Evolutionary conservation across 305 asterid genomes (phyloP), one percentile per base, ranked within the genome.

Genomic region (Solanum chacoense): DNA sequence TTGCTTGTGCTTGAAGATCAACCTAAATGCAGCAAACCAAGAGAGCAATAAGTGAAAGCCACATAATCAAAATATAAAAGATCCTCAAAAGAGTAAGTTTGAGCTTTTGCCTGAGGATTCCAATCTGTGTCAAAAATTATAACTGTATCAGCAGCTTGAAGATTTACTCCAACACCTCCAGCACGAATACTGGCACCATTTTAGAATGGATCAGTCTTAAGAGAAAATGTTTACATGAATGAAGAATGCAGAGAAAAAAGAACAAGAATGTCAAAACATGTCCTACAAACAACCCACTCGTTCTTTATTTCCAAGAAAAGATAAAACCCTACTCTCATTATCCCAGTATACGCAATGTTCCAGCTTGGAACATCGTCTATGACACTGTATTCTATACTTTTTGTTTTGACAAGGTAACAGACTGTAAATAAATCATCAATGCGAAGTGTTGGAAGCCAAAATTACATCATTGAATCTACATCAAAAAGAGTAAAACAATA

Each of bases 1-100:
- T 95, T 79, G 99, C 99, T 91, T 98, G 99, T 87, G 99, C 99
- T 95, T 98, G 99, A 93, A 98, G 95, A 94, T 98, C 99, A 93
- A 98, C 99, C 99, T 98, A 94, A 91, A 91, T 88, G 78, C 88
- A 91, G 45, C 76, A 91, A 84, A 87, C 40, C 87, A 59, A 45
- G 75, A 75, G 37, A 84, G 59, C 74, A 16, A 77, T 32, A 85
- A 87, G 86, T 59, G 34, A 55, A 85, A 89, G 79, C 87, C 78
- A 86, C 89, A 72, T 14, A 71, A 63, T 34, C 89, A 45, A 55
- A 72, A 88, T 65, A 87, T 85, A 88, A 50, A 75, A 85, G 65
- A 36, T 35, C 85, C 81, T 65, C 79, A 89, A 65, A 80, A 86
- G 72, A 90, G 87, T 8, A 59, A 85, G 35, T 29, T 76, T 72